Evolutionary conservation across 768 basidiomycete species (phyloP), one percentile per base, ranked within the genome.

Genomic region (Chalciporus pseudorubinellus): DNA sequence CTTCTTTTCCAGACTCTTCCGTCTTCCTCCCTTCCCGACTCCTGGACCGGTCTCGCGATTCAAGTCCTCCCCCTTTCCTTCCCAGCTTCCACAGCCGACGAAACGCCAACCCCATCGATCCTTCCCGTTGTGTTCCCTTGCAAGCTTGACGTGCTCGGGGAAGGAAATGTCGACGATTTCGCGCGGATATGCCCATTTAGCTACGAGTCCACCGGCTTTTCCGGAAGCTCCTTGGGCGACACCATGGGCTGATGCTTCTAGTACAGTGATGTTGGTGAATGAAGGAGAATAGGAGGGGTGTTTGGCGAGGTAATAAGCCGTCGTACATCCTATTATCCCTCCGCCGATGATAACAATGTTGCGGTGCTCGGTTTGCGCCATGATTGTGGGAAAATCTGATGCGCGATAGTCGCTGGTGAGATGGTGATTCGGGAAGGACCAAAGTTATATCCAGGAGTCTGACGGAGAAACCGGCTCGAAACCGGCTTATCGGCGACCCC

Each of bases 271-370:
- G 22, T 66, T 74, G 11, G 74, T 72, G 4, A 63, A 66, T 10
- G 69, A 53, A 4, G 72, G 52, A 14, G 71, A 60, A 59, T 76
- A 81, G 9, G 66, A 70, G 4, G 80, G 78, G 54, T 86, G 82
- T 20, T 75, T 75, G 13, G 85, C 72, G 46, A 92, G 75, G 67
- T 88, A 92, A 72, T 89, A 93, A 13, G 91, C 90, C 0, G 85
- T 88, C 1, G 85, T 86, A 51, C 85, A 84, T 9, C 92, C 92
- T 36, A 93, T 87, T 58, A 94, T 92, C 0, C 92, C 92, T 19
- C 85, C 92, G 22, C 92, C 92, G 53, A 95, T 76, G 53, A 95
- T 81, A 26, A 89, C 78, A 48, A 94, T 84, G 44, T 81, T 59
- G 38, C 54, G 60, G 38, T 63, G 49, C 19, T 48, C 52, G 2